Conservation (phyloP, 495 filamentous ascomycete species). For the Daldinia childiae region DNA sequence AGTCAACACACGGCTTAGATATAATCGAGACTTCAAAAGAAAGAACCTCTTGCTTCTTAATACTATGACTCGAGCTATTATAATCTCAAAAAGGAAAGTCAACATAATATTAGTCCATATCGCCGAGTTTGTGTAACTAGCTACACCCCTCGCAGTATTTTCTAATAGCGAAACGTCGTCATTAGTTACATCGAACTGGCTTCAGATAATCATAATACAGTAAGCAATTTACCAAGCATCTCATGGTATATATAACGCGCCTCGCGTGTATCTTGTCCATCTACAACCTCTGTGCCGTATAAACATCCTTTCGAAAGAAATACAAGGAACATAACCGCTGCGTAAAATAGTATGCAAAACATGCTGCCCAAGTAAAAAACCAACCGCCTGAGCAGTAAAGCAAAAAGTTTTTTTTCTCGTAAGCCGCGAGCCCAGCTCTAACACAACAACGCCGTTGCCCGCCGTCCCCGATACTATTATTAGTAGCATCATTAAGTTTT, state of each 20-base stretch:
- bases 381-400: neutral
- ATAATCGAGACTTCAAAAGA: too few relatives aligned
- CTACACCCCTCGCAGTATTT: neutral
- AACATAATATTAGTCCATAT: too few relatives aligned
- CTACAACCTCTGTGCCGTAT: neutral
- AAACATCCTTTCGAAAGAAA: neutral
- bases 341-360: slow-evolving; percentile 23
- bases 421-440: slow-evolving; percentile 34
- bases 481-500: slow-evolving; percentile 27
- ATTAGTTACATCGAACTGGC: slow-evolving; percentile 1
- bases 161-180: neutral
- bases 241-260: slow-evolving; percentile 9
- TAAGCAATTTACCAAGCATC: slow-evolving; percentile 34
- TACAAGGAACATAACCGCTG: slow-evolving; percentile 3
- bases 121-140: neutral
- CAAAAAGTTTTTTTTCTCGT: slow-evolving; percentile 24
- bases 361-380: slow-evolving; percentile 9
- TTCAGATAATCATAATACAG: slow-evolving; percentile 28
- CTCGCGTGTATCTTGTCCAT: slow-evolving; percentile 1
- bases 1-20: too few relatives aligned
- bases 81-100: too few relatives aligned
- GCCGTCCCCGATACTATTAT: slow-evolving; percentile 41
- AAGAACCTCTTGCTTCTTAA: too few relatives aligned
- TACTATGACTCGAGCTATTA: neutral
- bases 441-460: slow-evolving; percentile 32